A percentile compares a stretch with the other conserved stretches of the same genome.
phyloP scores from a whole-genome alignment of 306 rosid genomes.

The Gastrolobium villosum region DNA sequence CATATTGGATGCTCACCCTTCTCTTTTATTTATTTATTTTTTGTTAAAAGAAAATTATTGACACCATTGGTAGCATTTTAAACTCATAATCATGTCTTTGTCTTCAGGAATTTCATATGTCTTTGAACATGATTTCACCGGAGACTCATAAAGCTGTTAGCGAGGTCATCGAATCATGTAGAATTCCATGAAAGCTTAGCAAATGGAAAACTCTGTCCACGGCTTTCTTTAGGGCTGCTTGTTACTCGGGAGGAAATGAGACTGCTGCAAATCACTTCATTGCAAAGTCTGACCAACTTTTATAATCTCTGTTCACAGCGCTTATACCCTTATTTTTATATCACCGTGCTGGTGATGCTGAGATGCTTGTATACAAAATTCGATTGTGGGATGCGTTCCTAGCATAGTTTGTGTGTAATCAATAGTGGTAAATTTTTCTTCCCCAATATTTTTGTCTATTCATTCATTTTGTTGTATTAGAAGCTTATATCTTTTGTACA shows the following conservation, averaged over 20 bases:
- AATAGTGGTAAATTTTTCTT: constrained; percentile 43
- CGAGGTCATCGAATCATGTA: constrained; percentile 96
- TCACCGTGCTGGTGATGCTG: constrained; percentile 59
- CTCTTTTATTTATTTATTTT: background rate
- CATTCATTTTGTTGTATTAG: constrained; percentile 52
- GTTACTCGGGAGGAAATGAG: constrained; percentile 35
- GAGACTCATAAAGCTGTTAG: constrained; percentile 95
- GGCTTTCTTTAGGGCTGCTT: constrained; percentile 55
- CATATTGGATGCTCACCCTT: constrained; percentile 22
- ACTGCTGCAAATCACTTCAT: constrained; percentile 49
- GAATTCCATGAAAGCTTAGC: constrained; percentile 62
- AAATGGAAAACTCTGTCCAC: constrained; percentile 60
- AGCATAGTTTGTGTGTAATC: constrained; percentile 54
- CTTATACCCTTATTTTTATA: constrained; percentile 45
- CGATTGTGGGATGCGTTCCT: constrained; percentile 57
- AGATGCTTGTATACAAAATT: constrained; percentile 71
- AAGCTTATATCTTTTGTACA: constrained; percentile 43
- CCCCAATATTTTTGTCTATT: constrained; percentile 49
- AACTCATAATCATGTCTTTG: background rate
- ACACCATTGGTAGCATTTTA: background rate
- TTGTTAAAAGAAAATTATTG: background rate
- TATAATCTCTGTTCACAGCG: constrained; percentile 41
- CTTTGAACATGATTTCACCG: constrained; percentile 92
- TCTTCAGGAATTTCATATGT: constrained; percentile 92
- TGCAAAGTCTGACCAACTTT: constrained; percentile 54